Base-by-base conservation (phyloP, 768 basidiomycete genomes). In the Boletus fagicola region DNA sequence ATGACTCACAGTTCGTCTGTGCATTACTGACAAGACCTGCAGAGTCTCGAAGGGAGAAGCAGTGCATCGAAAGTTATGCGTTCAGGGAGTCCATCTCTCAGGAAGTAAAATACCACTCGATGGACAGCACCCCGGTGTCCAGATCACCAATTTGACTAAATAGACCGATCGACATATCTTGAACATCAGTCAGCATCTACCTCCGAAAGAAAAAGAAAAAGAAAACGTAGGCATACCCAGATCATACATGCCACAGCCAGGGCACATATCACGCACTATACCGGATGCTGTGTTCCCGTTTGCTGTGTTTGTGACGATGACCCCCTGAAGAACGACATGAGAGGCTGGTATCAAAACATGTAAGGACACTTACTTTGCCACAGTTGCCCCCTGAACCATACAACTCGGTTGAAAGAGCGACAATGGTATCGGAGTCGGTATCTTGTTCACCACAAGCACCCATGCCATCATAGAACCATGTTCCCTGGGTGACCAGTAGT, bases 381-480 rank as follows among this genome's bases (percentile, higher is more conserved):
- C 87, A 90, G 69, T 87, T 81, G 6, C 54, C 68, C 40, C 83
- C 86, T 8, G 63, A 63, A 57, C 79, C 77, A 63, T 85, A 89
- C 16, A 82, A 77, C 2, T 62, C 26, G 33, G 77, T 71, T 16
- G 83, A 75, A 58, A 89, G 80, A 20, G 88, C 88, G 45, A 89
- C 77, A 55, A 89, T 80, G 57, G 70, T 67, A 64, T 83, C 78
- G 53, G 65, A 76, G 66, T 81, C 66, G 38, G 44, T 68, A 68
- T 85, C 81, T 47, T 33, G 48, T 35, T 77, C 61, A 24, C 88
- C 88, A 66, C 88, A 90, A 68, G 87, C 86, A 31, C 86, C 87
- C 31, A 77, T 67, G 30, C 11, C 3, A 3, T 70, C 84, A 50
- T 83, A 46, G 67, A 79, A 89, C 79, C 79, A 88, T 30, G 85